phyloP scores from a whole-genome alignment of 768 basidiomycete genomes.

The Grammothele lineata region DNA sequence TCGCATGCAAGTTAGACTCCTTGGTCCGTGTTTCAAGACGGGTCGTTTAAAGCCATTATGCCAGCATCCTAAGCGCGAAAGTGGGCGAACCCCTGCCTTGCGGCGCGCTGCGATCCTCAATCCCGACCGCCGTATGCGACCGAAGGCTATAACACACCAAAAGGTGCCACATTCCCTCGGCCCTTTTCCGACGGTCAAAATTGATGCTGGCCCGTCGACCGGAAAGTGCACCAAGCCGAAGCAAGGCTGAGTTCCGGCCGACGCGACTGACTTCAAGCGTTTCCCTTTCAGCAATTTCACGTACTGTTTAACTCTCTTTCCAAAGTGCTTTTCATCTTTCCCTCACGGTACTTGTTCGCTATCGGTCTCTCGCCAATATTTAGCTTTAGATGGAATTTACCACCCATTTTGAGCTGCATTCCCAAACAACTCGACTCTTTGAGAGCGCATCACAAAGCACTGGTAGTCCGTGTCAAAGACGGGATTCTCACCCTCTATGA shows the following conservation, averaged over 20 bases:
- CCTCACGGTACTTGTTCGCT: slow-evolving; percentile 82
- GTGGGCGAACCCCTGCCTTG: too few relatives aligned
- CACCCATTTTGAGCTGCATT: slow-evolving; percentile 82
- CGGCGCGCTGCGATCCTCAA: too few relatives aligned
- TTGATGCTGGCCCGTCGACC: slow-evolving; percentile 62
- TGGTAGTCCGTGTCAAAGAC: slow-evolving; percentile 57
- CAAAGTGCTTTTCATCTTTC: slow-evolving; percentile 82
- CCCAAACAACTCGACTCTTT: slow-evolving; percentile 82
- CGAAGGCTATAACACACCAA: slow-evolving; percentile 70
- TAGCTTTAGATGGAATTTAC: slow-evolving; percentile 85
- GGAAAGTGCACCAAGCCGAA: slow-evolving; percentile 24
- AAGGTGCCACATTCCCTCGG: slow-evolving; percentile 58
- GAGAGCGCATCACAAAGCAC: slow-evolving; percentile 68
- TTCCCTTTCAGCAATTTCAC: slow-evolving; percentile 75
- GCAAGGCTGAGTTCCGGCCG: slow-evolving; percentile 28
- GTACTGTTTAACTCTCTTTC: slow-evolving; percentile 78
- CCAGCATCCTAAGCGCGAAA: too few relatives aligned
- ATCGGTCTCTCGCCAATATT: slow-evolving; percentile 80
- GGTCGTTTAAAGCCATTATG: too few relatives aligned
- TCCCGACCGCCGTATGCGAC: too few relatives aligned
- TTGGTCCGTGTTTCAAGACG: too few relatives aligned
- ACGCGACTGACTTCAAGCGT: slow-evolving; percentile 71
- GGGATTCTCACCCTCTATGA: slow-evolving; percentile 78
- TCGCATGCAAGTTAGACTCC: too few relatives aligned
- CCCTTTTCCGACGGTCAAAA: slow-evolving; percentile 58